These are phyloP conservation scores for Copromyces sp. DNA, from an alignment of 495 filamentous ascomycete species.

Conservation along the genomic window DNA sequence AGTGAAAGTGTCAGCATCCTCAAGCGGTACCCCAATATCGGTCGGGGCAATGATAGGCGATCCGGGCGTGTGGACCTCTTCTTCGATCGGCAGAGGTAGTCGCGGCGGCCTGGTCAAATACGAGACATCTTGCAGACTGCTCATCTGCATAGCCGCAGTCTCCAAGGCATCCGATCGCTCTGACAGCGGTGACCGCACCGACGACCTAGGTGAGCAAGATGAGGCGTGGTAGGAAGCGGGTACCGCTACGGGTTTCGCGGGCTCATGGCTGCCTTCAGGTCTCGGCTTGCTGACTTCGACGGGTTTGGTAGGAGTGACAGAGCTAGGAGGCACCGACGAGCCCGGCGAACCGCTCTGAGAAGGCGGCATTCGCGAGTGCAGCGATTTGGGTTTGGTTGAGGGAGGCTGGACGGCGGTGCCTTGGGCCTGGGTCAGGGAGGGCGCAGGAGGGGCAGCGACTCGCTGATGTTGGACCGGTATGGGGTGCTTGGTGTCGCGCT, in stretches of 20 bases:
- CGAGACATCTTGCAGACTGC: constrained; percentile 43
- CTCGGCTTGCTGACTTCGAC: constrained; percentile 21
- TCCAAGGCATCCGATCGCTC: constrained; percentile 30
- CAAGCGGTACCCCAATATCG: constrained; percentile 44
- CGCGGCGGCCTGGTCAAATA: constrained; percentile 70
- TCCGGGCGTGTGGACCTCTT: constrained; percentile 74
- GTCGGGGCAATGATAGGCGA: constrained; percentile 70
- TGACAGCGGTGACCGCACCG: constrained; percentile 22
- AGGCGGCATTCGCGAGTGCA: constrained; percentile 24
- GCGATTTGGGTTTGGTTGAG: constrained; percentile 30
- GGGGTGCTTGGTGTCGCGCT: constrained; percentile 21
- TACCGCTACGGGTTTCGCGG: constrained; percentile 41
- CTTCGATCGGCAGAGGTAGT: constrained; percentile 81
- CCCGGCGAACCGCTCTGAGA: constrained; percentile 31
- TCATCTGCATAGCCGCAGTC: constrained; percentile 24
- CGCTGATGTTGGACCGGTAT: constrained; percentile 27
- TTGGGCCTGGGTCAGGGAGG: constrained; percentile 43
- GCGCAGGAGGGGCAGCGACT: constrained; percentile 41
- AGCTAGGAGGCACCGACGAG: constrained; percentile 19
- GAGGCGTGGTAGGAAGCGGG: constrained; percentile 30
- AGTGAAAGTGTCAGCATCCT: constrained; percentile 31
- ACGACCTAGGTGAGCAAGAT: constrained; percentile 10
- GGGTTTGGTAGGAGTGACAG: constrained; percentile 23
- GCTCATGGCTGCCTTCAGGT: constrained; percentile 13
- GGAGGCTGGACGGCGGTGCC: constrained; percentile 29